These are phyloP conservation scores for Penicillium malachiteum DNA, from an alignment of 495 filamentous ascomycete species.

Conservation along the genomic window DNA sequence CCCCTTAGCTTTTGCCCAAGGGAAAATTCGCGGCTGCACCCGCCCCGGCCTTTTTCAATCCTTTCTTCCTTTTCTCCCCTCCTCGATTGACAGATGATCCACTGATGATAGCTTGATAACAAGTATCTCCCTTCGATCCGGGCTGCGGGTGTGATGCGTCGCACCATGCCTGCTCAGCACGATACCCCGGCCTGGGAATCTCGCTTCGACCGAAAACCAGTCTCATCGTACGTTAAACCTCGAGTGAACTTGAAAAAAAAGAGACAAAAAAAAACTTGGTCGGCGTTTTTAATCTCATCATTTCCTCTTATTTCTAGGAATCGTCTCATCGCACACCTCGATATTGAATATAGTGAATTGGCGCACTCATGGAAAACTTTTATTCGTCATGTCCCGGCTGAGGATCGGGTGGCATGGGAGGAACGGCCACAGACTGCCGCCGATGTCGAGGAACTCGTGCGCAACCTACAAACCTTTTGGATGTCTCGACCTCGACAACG, in stretches of 20 bases:
- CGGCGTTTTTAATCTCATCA: not conserved
- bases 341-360: constrained; percentile 48
- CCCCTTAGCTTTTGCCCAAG: not conserved
- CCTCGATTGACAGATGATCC: constrained; percentile 20
- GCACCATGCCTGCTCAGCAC: constrained; percentile 24
- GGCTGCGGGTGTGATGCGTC: constrained; percentile 17
- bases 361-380: constrained; percentile 45
- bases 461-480: constrained; percentile 33
- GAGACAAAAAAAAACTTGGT: not conserved
- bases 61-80: constrained; percentile 10
- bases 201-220: constrained; percentile 27
- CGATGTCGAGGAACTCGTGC: constrained; percentile 36
- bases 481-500: constrained; percentile 28
- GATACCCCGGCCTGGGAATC: constrained; percentile 16
- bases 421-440: constrained; percentile 33
- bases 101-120: constrained; percentile 18
- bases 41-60: constrained; percentile 13
- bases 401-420: constrained; percentile 34
- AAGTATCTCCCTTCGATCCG: constrained; percentile 1
- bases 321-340: constrained; percentile 38
- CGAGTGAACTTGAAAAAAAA: not conserved
- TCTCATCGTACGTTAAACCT: constrained; percentile 20
- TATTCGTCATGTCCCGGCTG: constrained; percentile 31
- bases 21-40: constrained; percentile 21
- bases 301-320: constrained; percentile 26